phyloP scores from a whole-genome alignment of 1,284 basidiomycete species.

The Austropuccinia psidii region DNA sequence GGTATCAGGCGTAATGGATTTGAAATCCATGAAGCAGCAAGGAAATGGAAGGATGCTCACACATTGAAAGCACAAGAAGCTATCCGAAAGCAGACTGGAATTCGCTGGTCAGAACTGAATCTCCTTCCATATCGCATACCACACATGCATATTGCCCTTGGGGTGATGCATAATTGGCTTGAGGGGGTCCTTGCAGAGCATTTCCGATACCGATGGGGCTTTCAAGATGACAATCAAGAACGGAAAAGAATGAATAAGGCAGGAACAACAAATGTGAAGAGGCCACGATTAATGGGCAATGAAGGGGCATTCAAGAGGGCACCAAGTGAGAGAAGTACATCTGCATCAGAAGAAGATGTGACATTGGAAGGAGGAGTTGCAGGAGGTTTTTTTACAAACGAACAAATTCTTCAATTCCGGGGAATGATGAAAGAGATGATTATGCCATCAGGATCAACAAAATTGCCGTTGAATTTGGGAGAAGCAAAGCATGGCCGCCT shows the following conservation, averaged over 20 bases:
- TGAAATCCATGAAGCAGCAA: not conserved
- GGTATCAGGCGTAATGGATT: too few relatives aligned
- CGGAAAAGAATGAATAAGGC: not conserved
- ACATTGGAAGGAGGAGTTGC: not conserved
- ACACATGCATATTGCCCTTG: not conserved
- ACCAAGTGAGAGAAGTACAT: too few relatives aligned
- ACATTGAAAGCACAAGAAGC: not conserved
- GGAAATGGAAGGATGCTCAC: not conserved
- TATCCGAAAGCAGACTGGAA: not conserved
- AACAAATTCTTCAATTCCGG: not conserved
- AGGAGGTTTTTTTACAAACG: not conserved
- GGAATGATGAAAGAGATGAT: not conserved
- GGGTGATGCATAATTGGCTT: constrained; percentile 13
- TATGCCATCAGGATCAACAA: not conserved
- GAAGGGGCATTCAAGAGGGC: not conserved
- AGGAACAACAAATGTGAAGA: not conserved
- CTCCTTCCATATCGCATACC: not conserved
- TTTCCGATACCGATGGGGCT: not conserved
- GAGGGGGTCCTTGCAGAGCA: not conserved
- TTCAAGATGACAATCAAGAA: not conserved
- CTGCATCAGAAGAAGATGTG: not conserved
- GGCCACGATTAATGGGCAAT: not conserved
- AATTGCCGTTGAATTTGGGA: not conserved
- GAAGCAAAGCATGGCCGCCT: not conserved
- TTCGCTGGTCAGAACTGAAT: constrained; percentile 7